phyloP scores from a whole-genome alignment of 1,284 basidiomycete species.

The Trichosporon asahii region DNA sequence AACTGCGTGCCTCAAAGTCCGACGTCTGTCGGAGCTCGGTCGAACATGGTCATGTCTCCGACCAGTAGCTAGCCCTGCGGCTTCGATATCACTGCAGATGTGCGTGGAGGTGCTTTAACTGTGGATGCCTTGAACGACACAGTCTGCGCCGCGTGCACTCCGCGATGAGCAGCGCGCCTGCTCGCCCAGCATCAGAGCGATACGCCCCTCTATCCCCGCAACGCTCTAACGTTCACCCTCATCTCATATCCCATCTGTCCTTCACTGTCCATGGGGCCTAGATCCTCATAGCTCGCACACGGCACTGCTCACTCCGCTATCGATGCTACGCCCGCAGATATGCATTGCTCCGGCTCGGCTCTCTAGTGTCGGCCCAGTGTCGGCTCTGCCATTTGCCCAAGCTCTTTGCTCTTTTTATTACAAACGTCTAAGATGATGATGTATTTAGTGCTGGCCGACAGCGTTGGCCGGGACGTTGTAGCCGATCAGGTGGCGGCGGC shows the following conservation, averaged over 20 bases:
- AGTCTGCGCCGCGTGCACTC: too few relatives aligned
- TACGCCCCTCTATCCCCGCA: too few relatives aligned
- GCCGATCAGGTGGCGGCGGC: constrained; percentile 75
- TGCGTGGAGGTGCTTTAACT: too few relatives aligned
- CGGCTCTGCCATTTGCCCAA: not conserved
- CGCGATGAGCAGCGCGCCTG: too few relatives aligned
- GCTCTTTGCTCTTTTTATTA: constrained; percentile 1
- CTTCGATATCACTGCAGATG: not conserved
- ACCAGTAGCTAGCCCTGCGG: too few relatives aligned
- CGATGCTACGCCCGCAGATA: constrained; percentile 13
- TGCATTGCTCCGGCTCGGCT: constrained; percentile 22
- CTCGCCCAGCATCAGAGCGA: too few relatives aligned
- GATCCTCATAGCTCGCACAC: too few relatives aligned
- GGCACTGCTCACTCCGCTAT: not conserved
- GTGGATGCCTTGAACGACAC: too few relatives aligned
- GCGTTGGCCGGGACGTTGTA: constrained; percentile 59
- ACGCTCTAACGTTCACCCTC: too few relatives aligned
- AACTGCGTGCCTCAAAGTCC: not conserved
- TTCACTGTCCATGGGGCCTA: too few relatives aligned
- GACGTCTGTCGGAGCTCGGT: not conserved
- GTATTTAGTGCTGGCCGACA: constrained; percentile 19
- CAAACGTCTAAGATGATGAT: not conserved
- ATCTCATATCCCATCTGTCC: not conserved
- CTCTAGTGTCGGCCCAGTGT: not conserved
- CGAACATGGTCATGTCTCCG: not conserved